phyloP scores from a whole-genome alignment of 1,284 basidiomycete genomes.

The Moesziomyces sp. region DNA sequence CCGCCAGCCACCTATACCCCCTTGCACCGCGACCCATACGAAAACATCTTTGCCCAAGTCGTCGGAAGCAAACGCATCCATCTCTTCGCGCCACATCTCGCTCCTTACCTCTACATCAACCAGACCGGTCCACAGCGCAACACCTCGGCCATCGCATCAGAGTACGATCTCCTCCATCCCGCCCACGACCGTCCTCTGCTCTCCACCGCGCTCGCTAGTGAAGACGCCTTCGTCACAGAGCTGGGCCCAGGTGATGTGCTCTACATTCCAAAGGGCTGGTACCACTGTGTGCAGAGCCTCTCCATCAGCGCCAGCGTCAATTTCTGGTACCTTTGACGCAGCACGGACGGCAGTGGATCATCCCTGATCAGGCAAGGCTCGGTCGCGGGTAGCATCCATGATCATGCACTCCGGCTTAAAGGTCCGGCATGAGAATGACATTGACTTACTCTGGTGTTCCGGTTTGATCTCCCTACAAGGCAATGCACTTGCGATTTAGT shows the following conservation, averaged over 20 bases:
- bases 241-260: slow-evolving; percentile 46
- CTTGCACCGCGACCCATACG: slow-evolving; percentile 51
- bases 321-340: slow-evolving; percentile 42
- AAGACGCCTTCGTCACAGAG: slow-evolving; percentile 19
- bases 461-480: too few species aligned
- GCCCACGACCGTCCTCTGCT: slow-evolving; percentile 23
- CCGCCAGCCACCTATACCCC: slow-evolving; percentile 50
- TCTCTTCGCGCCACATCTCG: slow-evolving; percentile 37
- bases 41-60: slow-evolving; percentile 53
- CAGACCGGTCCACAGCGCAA: slow-evolving; percentile 36
- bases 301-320: slow-evolving; percentile 51
- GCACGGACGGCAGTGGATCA: neutral
- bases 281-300: slow-evolving; percentile 50
- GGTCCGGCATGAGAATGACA: too few species aligned
- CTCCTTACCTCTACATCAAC: slow-evolving; percentile 33
- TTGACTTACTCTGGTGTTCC: too few species aligned
- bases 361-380: too few species aligned
- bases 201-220: slow-evolving; percentile 20
- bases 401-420: too few species aligned
- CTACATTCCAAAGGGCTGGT: slow-evolving; percentile 52
- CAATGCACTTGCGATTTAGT: too few species aligned
- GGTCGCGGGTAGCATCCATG: too few species aligned
- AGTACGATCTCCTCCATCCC: slow-evolving; percentile 32
- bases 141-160: slow-evolving; percentile 39
- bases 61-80: slow-evolving; percentile 50